Evolutionary conservation across 495 filamentous ascomycete species (phyloP), one percentile per base, ranked within the genome.

Genomic region (Penicillium flavigenum): DNA sequence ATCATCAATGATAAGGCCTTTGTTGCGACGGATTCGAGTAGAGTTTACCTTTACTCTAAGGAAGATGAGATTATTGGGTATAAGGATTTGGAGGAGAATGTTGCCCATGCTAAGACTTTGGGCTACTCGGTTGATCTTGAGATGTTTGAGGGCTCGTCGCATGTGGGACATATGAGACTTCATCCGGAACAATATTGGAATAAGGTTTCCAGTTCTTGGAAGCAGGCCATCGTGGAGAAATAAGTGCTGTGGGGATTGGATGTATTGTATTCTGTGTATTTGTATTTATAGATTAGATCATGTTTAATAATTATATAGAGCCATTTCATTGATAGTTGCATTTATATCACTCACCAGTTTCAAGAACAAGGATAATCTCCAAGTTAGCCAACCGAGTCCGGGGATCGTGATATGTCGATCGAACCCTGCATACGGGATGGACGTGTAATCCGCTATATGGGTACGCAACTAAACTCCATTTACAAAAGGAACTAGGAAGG

Each of bases 111-210:
- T 3, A 68, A 69, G 58, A 62, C 55, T 20, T 63, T 55, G 38
- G 81, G 80, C 0, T 83, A 76, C 39, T 60, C 47, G 8, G 72
- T 75, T 8, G 71, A 73, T 26, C 47, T 69, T 27, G 71, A 78
- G 58, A 60, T 79, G 59, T 84, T 84, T 54, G 73, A 82, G 50
- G 79, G 79, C 19, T 79, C 79, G 19, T 66, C 72, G 2, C 81
- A 83, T 62, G 81, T 83, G 12, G 79, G 79, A 0, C 81, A 84
- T 61, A 80, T 84, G 79, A 64, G 80, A 26, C 49, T 69, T 56
- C 74, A 82, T 56, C 67, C 76, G 4, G 73, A 79, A 45, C 65
- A 76, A 57, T 86, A 86, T 61, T 86, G 82, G 83, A 58, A 55
- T 8, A 72, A 66, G 43, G 77, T 85, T 43, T 42, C 59, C 29